A percentile compares a stretch with the other conserved stretches of the same genome.
These are phyloP conservation scores for Penstemon newberryi DNA, from an alignment of 257 asterid genomes.

Conservation along the genomic window DNA sequence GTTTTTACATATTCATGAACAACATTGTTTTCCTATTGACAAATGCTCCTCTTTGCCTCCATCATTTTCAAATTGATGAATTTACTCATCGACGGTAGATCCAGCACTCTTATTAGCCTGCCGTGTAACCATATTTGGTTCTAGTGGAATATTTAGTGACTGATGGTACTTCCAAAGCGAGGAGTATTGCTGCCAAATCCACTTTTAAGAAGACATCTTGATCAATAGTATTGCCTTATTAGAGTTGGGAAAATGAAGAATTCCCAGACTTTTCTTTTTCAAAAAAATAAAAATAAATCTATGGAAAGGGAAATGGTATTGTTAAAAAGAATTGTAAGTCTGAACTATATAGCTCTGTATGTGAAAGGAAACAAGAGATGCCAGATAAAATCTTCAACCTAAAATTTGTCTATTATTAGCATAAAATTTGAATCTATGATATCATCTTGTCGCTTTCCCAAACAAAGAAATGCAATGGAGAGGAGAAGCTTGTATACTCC, in stretches of 20 bases:
- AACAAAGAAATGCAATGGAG: background rate
- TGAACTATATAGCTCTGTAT: background rate
- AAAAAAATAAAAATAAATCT: background rate
- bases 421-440: background rate
- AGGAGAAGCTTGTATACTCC: background rate
- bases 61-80: too few relatives aligned
- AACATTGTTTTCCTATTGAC: background rate
- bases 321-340: background rate
- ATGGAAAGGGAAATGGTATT: background rate
- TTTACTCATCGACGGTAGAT: too few relatives aligned
- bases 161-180: background rate
- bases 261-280: background rate
- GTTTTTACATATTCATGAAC: background rate
- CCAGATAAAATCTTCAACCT: background rate
- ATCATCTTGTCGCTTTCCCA: background rate
- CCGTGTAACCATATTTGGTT: background rate
- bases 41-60: background rate
- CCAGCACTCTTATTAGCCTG: background rate
- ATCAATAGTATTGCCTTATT: background rate
- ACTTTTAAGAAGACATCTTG: background rate
- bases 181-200: background rate
- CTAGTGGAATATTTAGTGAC: conserved; percentile 2
- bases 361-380: background rate
- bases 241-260: background rate
- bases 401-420: conserved; percentile 1